Base-by-base conservation (phyloP, 2,329 filamentous ascomycete genomes). In the Stemphylium lycopersici region DNA sequence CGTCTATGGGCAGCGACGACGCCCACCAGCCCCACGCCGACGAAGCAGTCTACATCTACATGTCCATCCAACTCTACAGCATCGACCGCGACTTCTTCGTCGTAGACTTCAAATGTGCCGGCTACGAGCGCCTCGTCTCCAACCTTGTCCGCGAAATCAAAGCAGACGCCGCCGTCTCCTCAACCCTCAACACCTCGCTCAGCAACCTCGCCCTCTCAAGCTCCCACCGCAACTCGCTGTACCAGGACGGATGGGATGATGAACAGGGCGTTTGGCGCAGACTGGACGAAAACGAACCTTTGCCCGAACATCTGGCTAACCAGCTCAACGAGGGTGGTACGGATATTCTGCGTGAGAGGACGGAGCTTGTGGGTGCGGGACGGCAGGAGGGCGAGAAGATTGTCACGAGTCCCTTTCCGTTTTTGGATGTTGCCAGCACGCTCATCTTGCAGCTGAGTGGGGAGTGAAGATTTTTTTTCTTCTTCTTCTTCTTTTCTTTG, bases 91-190 rank as follows among this genome's bases (percentile, higher is more conserved):
- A 90, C 50, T 93, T 95, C 62, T 98, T 93, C 76, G 88, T 99
- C 59, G 95, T 99, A 43, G 95, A 99, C 75, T 99, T 99, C 82
- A 98, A 97, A 74, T 98, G 93, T 74, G 93, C 95, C 12, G 95
- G 95, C 16, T 99, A 99, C 77, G 95, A 99, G 78, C 91, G 95
- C 50, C 88, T 93, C 43, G 86, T 88, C 3, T 67, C 69, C 8
- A 73, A 76, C 4, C 70, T 81, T 41, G 73, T 77, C 6, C 71
- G 72, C 46, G 75, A 77, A 52, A 69, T 77, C 54, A 74, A 74
- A 52, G 67, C 68, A 10, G 26, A 29, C 26, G 7, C 26, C 10
- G 2, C 26, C 10, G n/a, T n/a, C n/a, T n/a, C n/a, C n/a, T n/a
- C n/a, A n/a, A 8, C 26, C 7, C 26, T 29, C 26, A 29, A 29